Conservation (phyloP, 306 rosid species). For the Vigna hirtella region DNA sequence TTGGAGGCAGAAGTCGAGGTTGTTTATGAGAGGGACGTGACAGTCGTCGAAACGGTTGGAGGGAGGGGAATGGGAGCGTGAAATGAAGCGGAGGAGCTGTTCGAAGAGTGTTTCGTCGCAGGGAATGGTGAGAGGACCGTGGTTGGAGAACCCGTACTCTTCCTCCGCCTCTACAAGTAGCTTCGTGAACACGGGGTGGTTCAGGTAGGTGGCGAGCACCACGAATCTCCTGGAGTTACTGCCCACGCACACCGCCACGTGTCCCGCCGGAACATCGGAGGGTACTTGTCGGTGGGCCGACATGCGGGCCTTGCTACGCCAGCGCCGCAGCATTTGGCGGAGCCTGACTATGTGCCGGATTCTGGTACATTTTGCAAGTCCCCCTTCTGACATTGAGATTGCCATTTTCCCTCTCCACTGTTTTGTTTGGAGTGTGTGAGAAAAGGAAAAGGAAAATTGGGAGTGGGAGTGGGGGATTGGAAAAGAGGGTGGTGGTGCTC, state of each 20-base stretch:
- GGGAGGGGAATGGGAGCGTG: slow-evolving; percentile 52
- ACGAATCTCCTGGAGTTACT: slow-evolving; percentile 61
- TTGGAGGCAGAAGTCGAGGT: slow-evolving; percentile 66
- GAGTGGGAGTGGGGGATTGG: background rate
- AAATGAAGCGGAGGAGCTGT: slow-evolving; percentile 65
- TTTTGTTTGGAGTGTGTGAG: no score
- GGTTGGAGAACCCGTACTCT: slow-evolving; percentile 76
- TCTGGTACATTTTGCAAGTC: slow-evolving; percentile 74
- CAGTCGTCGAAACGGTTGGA: slow-evolving; percentile 59
- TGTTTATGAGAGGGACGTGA: slow-evolving; percentile 55
- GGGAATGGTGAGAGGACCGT: slow-evolving; percentile 81
- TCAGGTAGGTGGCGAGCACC: slow-evolving; percentile 78
- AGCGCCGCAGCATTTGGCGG: slow-evolving; percentile 73
- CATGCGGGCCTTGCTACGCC: slow-evolving; percentile 82
- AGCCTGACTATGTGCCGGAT: slow-evolving; percentile 92
- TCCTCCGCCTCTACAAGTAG: slow-evolving; percentile 76
- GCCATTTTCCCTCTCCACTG: background rate
- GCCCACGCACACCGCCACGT: slow-evolving; percentile 92
- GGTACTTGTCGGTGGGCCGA: slow-evolving; percentile 64
- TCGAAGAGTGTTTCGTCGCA: slow-evolving; percentile 81
- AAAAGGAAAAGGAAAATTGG: no score
- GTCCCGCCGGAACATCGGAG: slow-evolving; percentile 86
- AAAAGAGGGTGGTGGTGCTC: background rate
- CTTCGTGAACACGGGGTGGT: slow-evolving; percentile 87
- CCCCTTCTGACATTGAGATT: slow-evolving; percentile 58